Base-by-base conservation (phyloP, 331 rosid species). In the Cydonia oblonga region DNA sequence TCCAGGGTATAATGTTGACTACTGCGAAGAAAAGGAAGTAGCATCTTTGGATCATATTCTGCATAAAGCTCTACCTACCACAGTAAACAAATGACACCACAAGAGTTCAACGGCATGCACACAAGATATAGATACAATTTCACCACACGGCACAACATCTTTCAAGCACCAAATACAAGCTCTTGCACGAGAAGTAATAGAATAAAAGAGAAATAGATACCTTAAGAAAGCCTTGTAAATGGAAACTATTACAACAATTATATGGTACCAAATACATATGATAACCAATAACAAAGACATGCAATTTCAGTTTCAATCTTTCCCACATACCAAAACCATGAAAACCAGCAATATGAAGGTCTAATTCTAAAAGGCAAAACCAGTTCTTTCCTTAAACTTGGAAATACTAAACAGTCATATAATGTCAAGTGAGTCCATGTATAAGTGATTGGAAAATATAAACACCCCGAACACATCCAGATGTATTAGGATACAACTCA, bases 1-100 rank as follows among this genome's bases (percentile, higher is more conserved):
- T 91, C 99, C 63, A 95, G 97, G 59, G 88, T 91, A 74, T 89
- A 95, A 79, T 95, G 99, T 76, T 95, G 99, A 88, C 97, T 91
- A 70, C 91, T 91, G 23, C 96, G 96, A 78, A 95, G 97, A 77
- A 95, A 95, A 75, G 97, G 87, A 68, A 95, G 88, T 44, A 95
- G 80, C 97, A 95, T 95, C 92, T 87, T 91, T 68, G 88, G 83
- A 84, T 95, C 97, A 80, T 87, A 89, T 22, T 95, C 97, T 16
- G 96, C 97, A 76, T 89, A 95, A 78, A 95, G 99, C 81, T 91
- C 99, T 76, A 95, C 96, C 99, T 95, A 79, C 52, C 82, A 78
- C 73, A 75, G 58, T 26, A 71, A 76, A 71, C 63, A 76, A 74
- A 78, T 59, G 61, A 42, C 51, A 77, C 44, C 23, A 59, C 59